Conservation (phyloP, 2,329 filamentous ascomycete species). For the Ustilaginoidea virens region DNA sequence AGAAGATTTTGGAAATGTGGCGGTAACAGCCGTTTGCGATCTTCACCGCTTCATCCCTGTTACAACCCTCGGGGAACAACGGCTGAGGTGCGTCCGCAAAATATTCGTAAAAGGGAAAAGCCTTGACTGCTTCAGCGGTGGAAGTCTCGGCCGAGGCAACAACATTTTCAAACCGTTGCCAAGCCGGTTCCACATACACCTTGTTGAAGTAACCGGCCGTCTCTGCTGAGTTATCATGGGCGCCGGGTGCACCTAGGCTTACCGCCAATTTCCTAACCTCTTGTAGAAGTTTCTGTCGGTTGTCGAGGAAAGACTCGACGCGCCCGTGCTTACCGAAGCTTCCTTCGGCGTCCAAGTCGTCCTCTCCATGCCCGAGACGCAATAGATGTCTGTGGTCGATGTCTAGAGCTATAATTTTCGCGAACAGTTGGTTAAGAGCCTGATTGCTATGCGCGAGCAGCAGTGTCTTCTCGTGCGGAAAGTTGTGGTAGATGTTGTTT, state of each 20-base stretch:
- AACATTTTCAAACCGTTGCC: constrained; percentile 61
- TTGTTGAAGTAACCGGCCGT: constrained; percentile 94
- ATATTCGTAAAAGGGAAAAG: constrained; percentile 79
- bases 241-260: constrained; percentile 75
- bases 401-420: constrained; percentile 91
- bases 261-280: constrained; percentile 78
- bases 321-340: constrained; percentile 91
- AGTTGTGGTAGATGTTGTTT: constrained; percentile 97
- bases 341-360: constrained; percentile 72
- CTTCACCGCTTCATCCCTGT: constrained; percentile 55
- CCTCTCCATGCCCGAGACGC: constrained; percentile 85
- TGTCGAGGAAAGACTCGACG: constrained; percentile 89
- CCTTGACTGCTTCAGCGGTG: constrained; percentile 45
- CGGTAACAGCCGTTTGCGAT: constrained; percentile 72
- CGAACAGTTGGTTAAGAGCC: constrained; percentile 90
- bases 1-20: constrained; percentile 81
- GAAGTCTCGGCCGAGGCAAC: constrained; percentile 40
- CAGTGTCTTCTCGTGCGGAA: constrained; percentile 78
- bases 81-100: constrained; percentile 80
- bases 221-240: constrained; percentile 92
- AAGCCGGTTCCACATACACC: constrained; percentile 78
- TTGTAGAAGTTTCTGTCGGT: constrained; percentile 58
- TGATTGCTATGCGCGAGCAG: constrained; percentile 96
- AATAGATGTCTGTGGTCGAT: constrained; percentile 92
- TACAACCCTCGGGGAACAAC: constrained; percentile 53